These are phyloP conservation scores for Tulasnella sp. DNA, from an alignment of 768 basidiomycete species.

Conservation along the genomic window DNA sequence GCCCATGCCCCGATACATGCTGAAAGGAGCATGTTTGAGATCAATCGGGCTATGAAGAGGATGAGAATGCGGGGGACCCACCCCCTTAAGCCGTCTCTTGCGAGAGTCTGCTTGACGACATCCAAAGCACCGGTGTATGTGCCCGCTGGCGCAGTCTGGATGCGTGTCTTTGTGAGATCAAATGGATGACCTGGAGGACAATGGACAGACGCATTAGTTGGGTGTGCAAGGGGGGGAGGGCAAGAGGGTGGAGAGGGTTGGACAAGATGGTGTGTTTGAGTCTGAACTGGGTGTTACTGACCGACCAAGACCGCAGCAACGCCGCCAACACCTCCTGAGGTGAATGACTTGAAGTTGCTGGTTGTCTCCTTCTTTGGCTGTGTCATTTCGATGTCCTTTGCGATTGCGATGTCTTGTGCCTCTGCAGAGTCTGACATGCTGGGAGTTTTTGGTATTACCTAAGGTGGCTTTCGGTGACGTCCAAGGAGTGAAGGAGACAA, in stretches of 20 bases:
- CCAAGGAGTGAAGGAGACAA: not conserved
- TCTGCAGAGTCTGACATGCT: not conserved
- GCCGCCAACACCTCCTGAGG: constrained; percentile 92
- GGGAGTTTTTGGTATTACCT: constrained; percentile 3
- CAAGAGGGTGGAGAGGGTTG: not conserved
- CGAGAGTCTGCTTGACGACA: constrained; percentile 85
- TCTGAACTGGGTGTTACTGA: constrained; percentile 42
- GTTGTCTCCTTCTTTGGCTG: constrained; percentile 30
- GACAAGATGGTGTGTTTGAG: not conserved
- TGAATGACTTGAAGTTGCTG: constrained; percentile 71
- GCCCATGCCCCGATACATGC: constrained; percentile 88
- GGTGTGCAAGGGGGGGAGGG: not conserved
- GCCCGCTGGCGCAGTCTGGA: constrained; percentile 88
- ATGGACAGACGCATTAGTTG: not conserved
- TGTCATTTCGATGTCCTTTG: constrained; percentile 12
- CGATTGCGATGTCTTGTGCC: constrained; percentile 7
- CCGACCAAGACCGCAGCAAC: constrained; percentile 83
- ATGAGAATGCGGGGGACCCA: constrained; percentile 38
- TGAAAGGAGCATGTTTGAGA: constrained; percentile 34
- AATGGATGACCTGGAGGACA: constrained; percentile 85
- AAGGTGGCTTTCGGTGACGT: not conserved
- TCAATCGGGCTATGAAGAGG: not conserved
- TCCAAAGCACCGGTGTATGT: constrained; percentile 89
- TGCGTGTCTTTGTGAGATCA: constrained; percentile 91
- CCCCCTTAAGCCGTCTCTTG: constrained; percentile 89